Percentiles rank a stretch among this genome's conserved stretches.
Conservation (phyloP, 2,329 filamentous ascomycete genomes). For the Aspergillus ibericus region DNA sequence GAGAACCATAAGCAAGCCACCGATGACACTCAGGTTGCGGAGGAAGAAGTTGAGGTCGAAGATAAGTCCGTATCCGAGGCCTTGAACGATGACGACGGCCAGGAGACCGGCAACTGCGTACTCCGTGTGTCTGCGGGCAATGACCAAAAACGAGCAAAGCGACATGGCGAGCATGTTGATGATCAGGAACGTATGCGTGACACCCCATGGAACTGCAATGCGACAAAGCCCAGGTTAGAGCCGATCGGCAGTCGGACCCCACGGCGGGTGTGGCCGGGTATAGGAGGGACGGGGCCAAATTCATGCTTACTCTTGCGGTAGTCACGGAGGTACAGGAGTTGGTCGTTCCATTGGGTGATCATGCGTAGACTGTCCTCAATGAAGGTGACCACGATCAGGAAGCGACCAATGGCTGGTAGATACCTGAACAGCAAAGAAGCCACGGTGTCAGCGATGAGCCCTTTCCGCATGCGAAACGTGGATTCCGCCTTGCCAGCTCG, state of each 20-base stretch:
- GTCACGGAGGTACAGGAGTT: conserved; percentile 87
- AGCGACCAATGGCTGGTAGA: conserved; percentile 90
- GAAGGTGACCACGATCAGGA: conserved; percentile 97
- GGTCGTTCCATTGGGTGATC: conserved; percentile 95
- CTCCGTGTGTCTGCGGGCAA: conserved; percentile 87
- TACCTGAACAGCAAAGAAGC: conserved; percentile 60
- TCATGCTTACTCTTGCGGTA: conserved; percentile 80
- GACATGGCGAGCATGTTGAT: conserved; percentile 87
- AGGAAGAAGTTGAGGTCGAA: conserved; percentile 99
- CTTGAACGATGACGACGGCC: conserved; percentile 87
- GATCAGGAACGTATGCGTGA: conserved; percentile 92
- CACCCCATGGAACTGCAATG: conserved; percentile 72
- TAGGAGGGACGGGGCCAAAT: not conserved
- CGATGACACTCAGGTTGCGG: conserved; percentile 95
- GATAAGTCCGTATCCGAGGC: conserved; percentile 93
- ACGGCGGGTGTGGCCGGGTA: not conserved
- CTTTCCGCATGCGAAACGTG: conserved; percentile 1
- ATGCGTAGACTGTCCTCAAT: conserved; percentile 95
- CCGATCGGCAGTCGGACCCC: not conserved
- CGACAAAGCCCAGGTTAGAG: conserved; percentile 17
- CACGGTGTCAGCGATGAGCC: conserved; percentile 29
- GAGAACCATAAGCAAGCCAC: conserved; percentile 94
- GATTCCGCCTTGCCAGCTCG: not conserved
- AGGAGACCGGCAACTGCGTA: conserved; percentile 89
- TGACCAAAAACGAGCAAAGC: conserved; percentile 78